Evolutionary conservation across 2,329 filamentous ascomycete species (phyloP).

Genomic region (Trichoderma sp.): DNA sequence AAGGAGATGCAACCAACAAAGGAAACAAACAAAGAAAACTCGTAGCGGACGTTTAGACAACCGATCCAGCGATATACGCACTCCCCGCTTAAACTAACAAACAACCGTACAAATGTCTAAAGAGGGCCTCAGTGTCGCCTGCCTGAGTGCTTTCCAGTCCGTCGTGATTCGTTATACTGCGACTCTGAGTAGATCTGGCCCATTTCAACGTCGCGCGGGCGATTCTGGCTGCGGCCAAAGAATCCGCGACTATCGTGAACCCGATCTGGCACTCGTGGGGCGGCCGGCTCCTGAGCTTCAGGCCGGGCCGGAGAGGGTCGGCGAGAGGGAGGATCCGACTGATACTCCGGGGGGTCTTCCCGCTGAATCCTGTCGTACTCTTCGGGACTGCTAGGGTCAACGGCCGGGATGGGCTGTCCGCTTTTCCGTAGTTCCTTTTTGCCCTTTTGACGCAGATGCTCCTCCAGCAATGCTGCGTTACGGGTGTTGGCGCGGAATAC

Average conservation of each 20-base stretch:
- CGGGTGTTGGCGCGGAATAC: conserved; percentile 72
- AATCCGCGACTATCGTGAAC: conserved; percentile 27
- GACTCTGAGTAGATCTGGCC: conserved; percentile 24
- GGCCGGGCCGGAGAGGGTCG: conserved; percentile 25
- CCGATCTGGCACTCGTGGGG: conserved; percentile 30
- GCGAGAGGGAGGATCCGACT: conserved; percentile 29
- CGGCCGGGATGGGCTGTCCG: conserved; percentile 45
- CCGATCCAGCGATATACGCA: neutral
- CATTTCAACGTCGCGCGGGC: conserved; percentile 33
- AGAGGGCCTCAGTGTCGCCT: neutral
- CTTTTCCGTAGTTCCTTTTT: conserved; percentile 52
- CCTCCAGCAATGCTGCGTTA: conserved; percentile 69
- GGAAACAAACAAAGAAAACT: neutral
- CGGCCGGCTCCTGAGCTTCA: conserved; percentile 3
- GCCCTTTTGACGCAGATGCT: conserved; percentile 66
- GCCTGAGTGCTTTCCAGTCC: conserved; percentile 10
- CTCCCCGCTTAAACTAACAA: neutral
- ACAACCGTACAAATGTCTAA: neutral
- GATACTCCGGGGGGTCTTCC: conserved; percentile 31
- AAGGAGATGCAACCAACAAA: neutral
- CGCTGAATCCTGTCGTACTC: conserved; percentile 45
- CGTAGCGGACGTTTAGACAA: neutral
- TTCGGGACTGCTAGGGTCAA: conserved; percentile 53
- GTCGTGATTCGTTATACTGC: neutral
- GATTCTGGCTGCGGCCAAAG: conserved; percentile 32